phyloP scores from a whole-genome alignment of 352 stramenopile genomes.

The Phytopythium oedochilum region DNA sequence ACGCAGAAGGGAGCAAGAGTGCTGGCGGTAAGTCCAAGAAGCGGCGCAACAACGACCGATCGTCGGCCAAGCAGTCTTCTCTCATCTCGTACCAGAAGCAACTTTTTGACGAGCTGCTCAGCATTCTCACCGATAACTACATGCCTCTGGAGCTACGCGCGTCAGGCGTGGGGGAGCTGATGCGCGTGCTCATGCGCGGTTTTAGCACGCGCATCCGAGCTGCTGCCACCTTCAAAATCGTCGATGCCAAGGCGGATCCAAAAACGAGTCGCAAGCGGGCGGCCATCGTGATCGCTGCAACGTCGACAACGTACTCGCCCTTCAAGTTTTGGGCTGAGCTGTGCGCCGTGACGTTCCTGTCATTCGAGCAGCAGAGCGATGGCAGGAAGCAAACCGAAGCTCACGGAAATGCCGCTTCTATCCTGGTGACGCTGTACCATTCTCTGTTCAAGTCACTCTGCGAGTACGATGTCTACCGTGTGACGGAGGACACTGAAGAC shows the following conservation, averaged over 20 bases:
- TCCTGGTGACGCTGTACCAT: conserved; percentile 49
- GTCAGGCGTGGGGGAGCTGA: conserved; percentile 43
- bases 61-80: conserved; percentile 14
- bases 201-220: conserved; percentile 59
- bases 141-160: conserved; percentile 27
- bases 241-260: conserved; percentile 60
- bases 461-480: conserved; percentile 72
- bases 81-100: conserved; percentile 78
- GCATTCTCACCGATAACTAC: conserved; percentile 38
- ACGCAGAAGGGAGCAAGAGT: background rate
- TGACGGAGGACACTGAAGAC: conserved; percentile 82
- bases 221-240: conserved; percentile 58
- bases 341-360: conserved; percentile 49
- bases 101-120: conserved; percentile 68
- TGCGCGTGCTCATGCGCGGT: conserved; percentile 56
- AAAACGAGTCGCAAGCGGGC: conserved; percentile 76
- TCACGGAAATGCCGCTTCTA: conserved; percentile 1
- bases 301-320: conserved; percentile 68
- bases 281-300: conserved; percentile 68
- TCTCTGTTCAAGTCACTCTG: conserved; percentile 64
- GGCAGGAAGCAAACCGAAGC: background rate
- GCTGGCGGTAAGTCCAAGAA: conserved; percentile 25
- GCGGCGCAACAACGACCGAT: conserved; percentile 29
- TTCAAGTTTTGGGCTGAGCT: conserved; percentile 88
- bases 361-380: conserved; percentile 27